phyloP scores from a whole-genome alignment of 2,329 filamentous ascomycete genomes.

The Pyricularia grisea region DNA sequence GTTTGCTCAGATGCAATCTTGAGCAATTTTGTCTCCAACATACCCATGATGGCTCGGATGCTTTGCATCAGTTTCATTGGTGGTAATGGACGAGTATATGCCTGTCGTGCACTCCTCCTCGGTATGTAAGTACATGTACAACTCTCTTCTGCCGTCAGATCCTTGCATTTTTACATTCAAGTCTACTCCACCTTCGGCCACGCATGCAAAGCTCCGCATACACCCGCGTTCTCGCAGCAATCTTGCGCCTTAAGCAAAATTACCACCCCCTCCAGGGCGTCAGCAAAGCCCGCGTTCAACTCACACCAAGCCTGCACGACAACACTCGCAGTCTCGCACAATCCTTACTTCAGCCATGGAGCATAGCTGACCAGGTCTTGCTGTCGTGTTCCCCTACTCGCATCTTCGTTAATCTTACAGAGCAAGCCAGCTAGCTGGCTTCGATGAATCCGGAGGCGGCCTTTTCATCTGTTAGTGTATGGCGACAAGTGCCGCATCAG shows the following conservation, averaged over 20 bases:
- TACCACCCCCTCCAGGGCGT: neutral
- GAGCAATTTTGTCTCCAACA: constrained; percentile 16
- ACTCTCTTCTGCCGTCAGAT: neutral
- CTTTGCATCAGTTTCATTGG: constrained; percentile 17
- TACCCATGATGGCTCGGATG: constrained; percentile 13
- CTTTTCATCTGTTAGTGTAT: neutral
- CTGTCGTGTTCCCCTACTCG: neutral
- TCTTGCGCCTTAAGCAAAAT: neutral
- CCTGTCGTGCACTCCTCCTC: neutral
- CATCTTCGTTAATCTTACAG: neutral
- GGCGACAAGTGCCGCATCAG: neutral
- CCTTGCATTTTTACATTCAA: neutral
- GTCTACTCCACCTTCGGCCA: neutral
- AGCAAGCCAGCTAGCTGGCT: neutral
- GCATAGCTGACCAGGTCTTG: neutral
- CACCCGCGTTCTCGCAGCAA: no score
- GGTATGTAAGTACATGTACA: neutral
- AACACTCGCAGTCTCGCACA: neutral
- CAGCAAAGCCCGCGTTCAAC: neutral
- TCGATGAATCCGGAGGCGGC: neutral
- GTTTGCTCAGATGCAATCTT: constrained; percentile 2
- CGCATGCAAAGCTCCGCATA: neutral
- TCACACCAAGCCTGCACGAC: neutral
- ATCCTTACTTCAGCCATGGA: neutral
- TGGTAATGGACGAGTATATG: neutral